phyloP scores from a whole-genome alignment of 2,329 filamentous ascomycete species.

The Ophiostoma piceae region DNA sequence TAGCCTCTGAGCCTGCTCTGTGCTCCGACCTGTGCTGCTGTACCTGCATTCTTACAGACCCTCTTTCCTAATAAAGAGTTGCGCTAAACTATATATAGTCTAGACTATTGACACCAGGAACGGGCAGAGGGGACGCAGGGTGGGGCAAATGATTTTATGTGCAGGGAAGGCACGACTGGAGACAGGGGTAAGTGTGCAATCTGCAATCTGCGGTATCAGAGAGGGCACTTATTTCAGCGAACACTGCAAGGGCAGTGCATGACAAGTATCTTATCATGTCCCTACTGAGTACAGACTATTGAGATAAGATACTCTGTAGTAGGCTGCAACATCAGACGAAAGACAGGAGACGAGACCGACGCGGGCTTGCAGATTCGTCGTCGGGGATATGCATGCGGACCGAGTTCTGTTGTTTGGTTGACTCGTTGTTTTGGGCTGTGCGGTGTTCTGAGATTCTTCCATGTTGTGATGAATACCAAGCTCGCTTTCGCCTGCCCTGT shows the following conservation, averaged over 20 bases:
- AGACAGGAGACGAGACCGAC: neutral
- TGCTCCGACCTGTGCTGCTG: neutral
- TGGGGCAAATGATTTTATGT: neutral
- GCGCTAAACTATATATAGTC: neutral
- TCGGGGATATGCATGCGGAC: neutral
- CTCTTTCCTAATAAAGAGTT: neutral
- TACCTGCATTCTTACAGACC: slow-evolving; percentile 2
- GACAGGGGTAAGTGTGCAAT: slow-evolving; percentile 12
- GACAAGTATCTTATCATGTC: neutral
- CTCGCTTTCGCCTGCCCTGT: neutral
- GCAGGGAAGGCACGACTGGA: neutral
- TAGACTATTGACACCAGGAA: neutral
- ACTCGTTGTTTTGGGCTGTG: neutral
- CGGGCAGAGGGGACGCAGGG: neutral
- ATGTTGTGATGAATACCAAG: neutral
- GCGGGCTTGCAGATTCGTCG: neutral
- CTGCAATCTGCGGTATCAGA: slow-evolving; percentile 7
- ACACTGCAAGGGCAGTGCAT: neutral
- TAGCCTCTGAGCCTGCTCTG: neutral
- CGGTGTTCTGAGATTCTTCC: neutral
- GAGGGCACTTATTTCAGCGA: neutral
- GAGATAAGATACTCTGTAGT: neutral
- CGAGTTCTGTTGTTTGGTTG: neutral
- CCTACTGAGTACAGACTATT: neutral
- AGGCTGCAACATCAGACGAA: neutral